A percentile compares a stretch with the other conserved stretches of the same genome.
These are phyloP conservation scores for Panicum hallii DNA, from an alignment of 202 grass and related monocot species.

Conservation along the genomic window DNA sequence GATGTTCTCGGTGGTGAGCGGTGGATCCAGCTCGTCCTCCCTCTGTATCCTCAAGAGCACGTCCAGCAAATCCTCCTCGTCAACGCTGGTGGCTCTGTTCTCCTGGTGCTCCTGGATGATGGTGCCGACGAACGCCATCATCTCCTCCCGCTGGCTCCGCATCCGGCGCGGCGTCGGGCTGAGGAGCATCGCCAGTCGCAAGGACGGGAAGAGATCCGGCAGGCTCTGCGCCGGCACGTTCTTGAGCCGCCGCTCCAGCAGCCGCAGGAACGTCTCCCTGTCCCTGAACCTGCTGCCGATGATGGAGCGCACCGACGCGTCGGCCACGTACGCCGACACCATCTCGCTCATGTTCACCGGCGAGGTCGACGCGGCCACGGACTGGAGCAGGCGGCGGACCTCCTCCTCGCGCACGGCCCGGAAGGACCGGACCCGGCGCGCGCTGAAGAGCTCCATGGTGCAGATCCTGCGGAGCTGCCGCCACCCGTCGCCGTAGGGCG, in stretches of 20 bases:
- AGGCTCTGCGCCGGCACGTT: neutral
- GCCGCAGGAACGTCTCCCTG: conserved; percentile 1
- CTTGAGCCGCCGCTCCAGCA: neutral
- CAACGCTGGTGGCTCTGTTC: neutral
- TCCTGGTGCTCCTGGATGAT: conserved; percentile 11
- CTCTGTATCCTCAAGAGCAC: neutral
- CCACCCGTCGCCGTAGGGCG: conserved; percentile 29
- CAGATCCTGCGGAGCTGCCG: conserved; percentile 29
- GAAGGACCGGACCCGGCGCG: conserved; percentile 6
- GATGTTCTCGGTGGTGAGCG: neutral
- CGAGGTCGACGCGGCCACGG: neutral
- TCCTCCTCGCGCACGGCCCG: conserved; percentile 22
- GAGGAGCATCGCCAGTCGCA: neutral
- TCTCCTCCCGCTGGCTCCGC: neutral
- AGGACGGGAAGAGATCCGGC: conserved; percentile 18
- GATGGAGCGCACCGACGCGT: conserved; percentile 14
- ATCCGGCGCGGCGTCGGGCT: neutral
- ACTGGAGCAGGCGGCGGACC: conserved; percentile 4
- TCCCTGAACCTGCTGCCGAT: conserved; percentile 23
- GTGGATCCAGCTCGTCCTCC: conserved; percentile 1
- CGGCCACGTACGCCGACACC: conserved; percentile 15
- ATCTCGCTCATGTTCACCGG: conserved; percentile 14
- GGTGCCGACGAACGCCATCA: conserved; percentile 12
- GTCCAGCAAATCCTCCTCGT: neutral
- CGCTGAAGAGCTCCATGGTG: conserved; percentile 4